Conservation (phyloP, 106 monocot species). For the Phalaenopsis aphrodite region DNA sequence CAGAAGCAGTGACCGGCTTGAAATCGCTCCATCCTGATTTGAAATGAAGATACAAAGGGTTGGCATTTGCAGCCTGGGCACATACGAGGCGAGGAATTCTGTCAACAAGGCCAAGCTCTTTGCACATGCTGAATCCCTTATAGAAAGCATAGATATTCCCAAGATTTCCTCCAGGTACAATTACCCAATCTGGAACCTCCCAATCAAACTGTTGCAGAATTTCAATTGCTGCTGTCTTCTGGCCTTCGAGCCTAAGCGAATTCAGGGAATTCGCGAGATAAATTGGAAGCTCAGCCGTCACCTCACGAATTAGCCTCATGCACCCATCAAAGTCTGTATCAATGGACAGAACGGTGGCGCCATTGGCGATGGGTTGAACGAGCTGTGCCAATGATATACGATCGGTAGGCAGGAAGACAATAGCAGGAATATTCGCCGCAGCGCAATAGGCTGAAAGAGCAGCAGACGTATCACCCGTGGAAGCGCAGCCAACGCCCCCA, state of each 20-base stretch:
- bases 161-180: slow-evolving; percentile 88
- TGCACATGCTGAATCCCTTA: slow-evolving; percentile 94
- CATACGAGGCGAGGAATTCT: slow-evolving; percentile 73
- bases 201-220: slow-evolving; percentile 96
- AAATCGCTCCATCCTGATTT: slow-evolving; percentile 70
- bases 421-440: slow-evolving; percentile 72
- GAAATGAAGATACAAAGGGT: slow-evolving; percentile 80
- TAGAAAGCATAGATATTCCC: slow-evolving; percentile 97
- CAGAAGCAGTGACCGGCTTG: slow-evolving; percentile 42
- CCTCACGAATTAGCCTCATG: slow-evolving; percentile 91
- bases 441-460: slow-evolving; percentile 93
- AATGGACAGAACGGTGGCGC: slow-evolving; percentile 81
- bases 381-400: slow-evolving; percentile 88
- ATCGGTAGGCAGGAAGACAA: slow-evolving; percentile 89
- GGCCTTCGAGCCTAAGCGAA: slow-evolving; percentile 86
- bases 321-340: slow-evolving; percentile 97
- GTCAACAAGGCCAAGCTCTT: slow-evolving; percentile 75
- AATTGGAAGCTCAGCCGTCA: slow-evolving; percentile 88
- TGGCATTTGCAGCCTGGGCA: slow-evolving; percentile 90
- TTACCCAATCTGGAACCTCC: slow-evolving; percentile 96
- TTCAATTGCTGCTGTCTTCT: slow-evolving; percentile 95
- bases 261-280: slow-evolving; percentile 96
- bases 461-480: slow-evolving; percentile 93
- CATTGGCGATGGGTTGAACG: slow-evolving; percentile 92
- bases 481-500: slow-evolving; percentile 82